A percentile compares a stretch with the other conserved stretches of the same genome.
Evolutionary conservation across 108 stramenopile species (phyloP).

Genomic region (Nitzschia sp.): DNA sequence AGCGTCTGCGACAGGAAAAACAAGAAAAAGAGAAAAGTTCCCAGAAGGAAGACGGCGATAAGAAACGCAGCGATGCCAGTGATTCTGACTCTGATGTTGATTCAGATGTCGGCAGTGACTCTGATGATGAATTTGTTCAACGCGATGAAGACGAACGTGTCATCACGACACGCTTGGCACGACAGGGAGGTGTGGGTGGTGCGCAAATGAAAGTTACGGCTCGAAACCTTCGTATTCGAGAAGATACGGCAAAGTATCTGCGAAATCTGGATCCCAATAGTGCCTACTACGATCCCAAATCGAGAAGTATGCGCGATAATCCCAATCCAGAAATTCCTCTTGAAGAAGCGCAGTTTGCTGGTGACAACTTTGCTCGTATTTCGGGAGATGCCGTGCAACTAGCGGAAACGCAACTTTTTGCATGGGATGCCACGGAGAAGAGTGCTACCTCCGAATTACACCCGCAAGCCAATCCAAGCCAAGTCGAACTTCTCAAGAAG

Average conservation of each 20-base stretch:
- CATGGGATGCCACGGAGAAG: conserved; percentile 94
- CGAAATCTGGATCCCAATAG: conserved; percentile 94
- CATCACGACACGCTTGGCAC: conserved; percentile 91
- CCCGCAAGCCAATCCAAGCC: conserved; percentile 95
- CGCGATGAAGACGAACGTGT: conserved; percentile 84
- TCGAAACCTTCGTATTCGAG: conserved; percentile 97
- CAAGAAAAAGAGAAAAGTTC: conserved; percentile 25
- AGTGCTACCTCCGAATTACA: conserved; percentile 64
- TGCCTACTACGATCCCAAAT: conserved; percentile 96
- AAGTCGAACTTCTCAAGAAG: conserved; percentile 90
- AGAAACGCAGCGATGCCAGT: conserved; percentile 16
- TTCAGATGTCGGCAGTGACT: conserved; percentile 80
- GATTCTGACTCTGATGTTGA: conserved; percentile 88
- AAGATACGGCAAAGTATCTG: conserved; percentile 99
- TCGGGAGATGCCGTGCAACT: conserved; percentile 90
- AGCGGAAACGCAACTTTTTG: conserved; percentile 94
- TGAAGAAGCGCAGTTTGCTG: conserved; percentile 82
- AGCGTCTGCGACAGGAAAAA: conserved; percentile 50
- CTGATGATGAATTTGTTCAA: conserved; percentile 79
- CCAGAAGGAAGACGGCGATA: conserved; percentile 37
- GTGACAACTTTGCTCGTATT: conserved; percentile 96
- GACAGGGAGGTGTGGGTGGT: conserved; percentile 97
- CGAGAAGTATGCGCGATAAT: conserved; percentile 97
- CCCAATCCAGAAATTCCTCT: conserved; percentile 85
- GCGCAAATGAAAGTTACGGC: conserved; percentile 98